Evolutionary conservation across 371 early-diverging fungal genomes (phyloP).

Genomic region (Mucor lusitanicus): DNA sequence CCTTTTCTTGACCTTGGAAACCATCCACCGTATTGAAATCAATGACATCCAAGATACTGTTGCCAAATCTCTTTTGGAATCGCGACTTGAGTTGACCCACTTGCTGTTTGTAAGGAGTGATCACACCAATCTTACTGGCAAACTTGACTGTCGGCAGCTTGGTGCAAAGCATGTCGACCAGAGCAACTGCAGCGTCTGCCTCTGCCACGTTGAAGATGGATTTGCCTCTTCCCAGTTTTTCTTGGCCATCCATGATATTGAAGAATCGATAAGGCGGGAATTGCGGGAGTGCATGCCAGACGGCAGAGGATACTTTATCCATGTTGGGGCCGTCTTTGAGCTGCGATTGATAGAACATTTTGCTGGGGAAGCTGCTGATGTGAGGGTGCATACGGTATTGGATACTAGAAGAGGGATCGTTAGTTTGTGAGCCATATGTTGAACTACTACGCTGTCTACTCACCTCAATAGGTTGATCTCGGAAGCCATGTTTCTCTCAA

Average conservation of each 20-base stretch:
- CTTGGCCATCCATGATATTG: constrained; percentile 73
- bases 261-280: constrained; percentile 84
- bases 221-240: constrained; percentile 63
- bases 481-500: constrained; percentile 66
- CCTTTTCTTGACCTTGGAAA: constrained; percentile 99
- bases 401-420: constrained; percentile 47
- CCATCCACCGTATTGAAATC: constrained; percentile 97
- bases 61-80: constrained; percentile 69
- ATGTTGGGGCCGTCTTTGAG: constrained; percentile 82
- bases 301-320: constrained; percentile 58
- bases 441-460: not conserved
- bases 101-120: constrained; percentile 94
- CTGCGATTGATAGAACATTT: constrained; percentile 79
- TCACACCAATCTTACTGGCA: constrained; percentile 79
- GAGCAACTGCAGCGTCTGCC: constrained; percentile 70
- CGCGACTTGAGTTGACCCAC: constrained; percentile 66
- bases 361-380: constrained; percentile 84
- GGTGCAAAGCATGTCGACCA: constrained; percentile 66
- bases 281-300: constrained; percentile 72
- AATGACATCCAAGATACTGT: constrained; percentile 65
- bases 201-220: constrained; percentile 87
- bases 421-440: not conserved
- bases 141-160: constrained; percentile 67
- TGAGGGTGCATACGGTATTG: constrained; percentile 98
- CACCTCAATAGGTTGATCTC: constrained; percentile 75